Conservation (phyloP, 495 filamentous ascomycete genomes). For the Apodospora peruviana region DNA sequence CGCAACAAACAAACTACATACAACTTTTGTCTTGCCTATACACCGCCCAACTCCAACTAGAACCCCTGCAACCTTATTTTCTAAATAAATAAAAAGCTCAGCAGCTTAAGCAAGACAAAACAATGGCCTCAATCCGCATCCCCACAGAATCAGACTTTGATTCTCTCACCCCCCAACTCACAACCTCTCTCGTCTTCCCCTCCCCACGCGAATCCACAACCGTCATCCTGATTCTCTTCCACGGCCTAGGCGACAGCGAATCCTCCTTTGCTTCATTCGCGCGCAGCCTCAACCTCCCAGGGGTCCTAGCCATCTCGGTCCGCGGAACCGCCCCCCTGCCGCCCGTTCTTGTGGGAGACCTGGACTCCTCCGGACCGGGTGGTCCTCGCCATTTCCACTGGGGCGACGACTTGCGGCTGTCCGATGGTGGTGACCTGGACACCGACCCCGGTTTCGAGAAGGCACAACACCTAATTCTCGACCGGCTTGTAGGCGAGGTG, state of each 20-base stretch:
- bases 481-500: constrained; percentile 53
- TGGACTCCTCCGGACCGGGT: constrained; percentile 5
- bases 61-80: too few relatives aligned
- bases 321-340: constrained; percentile 71
- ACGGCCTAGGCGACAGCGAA: constrained; percentile 81
- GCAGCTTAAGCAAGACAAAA: too few relatives aligned
- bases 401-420: constrained; percentile 82
- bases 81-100: too few relatives aligned
- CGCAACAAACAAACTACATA: too few relatives aligned
- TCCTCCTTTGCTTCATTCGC: constrained; percentile 66
- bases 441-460: constrained; percentile 71
- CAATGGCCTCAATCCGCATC: constrained; percentile 26
- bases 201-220: constrained; percentile 44
- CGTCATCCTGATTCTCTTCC: constrained; percentile 80
- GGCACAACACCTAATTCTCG: constrained; percentile 43
- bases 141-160: constrained; percentile 33
- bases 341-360: constrained; percentile 56
- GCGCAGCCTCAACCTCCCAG: constrained; percentile 67
- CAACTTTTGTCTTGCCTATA: too few relatives aligned
- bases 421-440: constrained; percentile 62
- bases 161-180: constrained; percentile 22
- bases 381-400: constrained; percentile 60
- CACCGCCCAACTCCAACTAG: too few relatives aligned
- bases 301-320: constrained; percentile 71
- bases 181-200: constrained; percentile 29